Conservation (phyloP, 2,329 filamentous ascomycete genomes). For the Colletotrichum somersetense region DNA sequence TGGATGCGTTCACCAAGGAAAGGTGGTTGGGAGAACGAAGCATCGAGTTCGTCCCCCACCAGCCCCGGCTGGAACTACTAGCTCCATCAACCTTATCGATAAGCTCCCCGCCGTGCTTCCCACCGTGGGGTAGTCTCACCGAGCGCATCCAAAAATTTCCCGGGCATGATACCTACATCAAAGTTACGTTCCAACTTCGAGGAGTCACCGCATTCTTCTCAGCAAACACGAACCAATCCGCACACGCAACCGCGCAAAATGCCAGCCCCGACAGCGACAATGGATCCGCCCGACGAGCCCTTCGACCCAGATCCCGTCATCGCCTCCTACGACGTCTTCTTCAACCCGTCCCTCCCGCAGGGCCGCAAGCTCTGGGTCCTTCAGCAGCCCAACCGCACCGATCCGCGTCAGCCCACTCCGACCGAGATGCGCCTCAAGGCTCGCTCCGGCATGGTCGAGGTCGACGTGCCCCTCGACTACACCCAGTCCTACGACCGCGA, state of each 20-base stretch:
- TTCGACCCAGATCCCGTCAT: constrained; percentile 75
- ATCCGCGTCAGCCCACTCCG: constrained; percentile 69
- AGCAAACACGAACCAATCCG: too few species aligned
- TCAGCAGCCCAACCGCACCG: constrained; percentile 86
- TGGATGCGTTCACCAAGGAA: neutral
- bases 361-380: constrained; percentile 81
- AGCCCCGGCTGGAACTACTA: constrained; percentile 1
- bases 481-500: constrained; percentile 82
- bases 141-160: constrained; percentile 40
- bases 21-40: constrained; percentile 1
- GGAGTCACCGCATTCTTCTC: constrained; percentile 12
- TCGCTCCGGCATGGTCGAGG: constrained; percentile 84
- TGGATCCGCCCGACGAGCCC: constrained; percentile 47
- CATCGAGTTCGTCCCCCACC: constrained; percentile 33
- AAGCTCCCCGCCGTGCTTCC: constrained; percentile 19
- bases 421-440: constrained; percentile 86
- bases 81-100: constrained; percentile 31
- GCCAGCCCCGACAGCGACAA: constrained; percentile 41
- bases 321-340: constrained; percentile 84
- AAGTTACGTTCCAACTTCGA: neutral
- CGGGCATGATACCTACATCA: neutral
- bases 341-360: constrained; percentile 77
- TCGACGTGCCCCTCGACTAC: constrained; percentile 88
- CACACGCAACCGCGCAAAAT: constrained; percentile 5
- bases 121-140: constrained; percentile 28